phyloP scores from a whole-genome alignment of 2,329 filamentous ascomycete genomes.

The Cytospora piceae region DNA sequence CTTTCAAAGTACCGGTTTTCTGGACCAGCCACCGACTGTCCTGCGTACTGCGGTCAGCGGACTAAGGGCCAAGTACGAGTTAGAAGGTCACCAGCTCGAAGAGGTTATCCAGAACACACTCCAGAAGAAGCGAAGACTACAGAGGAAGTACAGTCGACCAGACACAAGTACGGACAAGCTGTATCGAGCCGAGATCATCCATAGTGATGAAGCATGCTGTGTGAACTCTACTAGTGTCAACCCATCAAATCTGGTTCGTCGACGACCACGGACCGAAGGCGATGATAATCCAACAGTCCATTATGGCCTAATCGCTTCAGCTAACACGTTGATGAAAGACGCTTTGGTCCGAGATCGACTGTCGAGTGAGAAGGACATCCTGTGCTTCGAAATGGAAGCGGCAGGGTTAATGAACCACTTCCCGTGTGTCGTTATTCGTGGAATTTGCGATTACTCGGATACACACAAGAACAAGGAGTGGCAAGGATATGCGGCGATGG shows the following conservation, averaged over 20 bases:
- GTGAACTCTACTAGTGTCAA: neutral
- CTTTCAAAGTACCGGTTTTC: neutral
- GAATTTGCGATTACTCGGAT: conserved; percentile 41
- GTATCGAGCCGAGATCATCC: neutral
- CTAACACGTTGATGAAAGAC: conserved; percentile 39
- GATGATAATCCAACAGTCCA: conserved; percentile 37
- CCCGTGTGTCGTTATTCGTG: conserved; percentile 38
- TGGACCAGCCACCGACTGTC: neutral
- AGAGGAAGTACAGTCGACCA: neutral
- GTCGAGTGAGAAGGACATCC: conserved; percentile 31
- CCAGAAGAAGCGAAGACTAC: neutral
- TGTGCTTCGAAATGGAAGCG: conserved; percentile 42
- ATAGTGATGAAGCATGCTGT: neutral
- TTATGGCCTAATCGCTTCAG: conserved; percentile 43
- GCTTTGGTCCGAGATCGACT: conserved; percentile 36
- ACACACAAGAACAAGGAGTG: conserved; percentile 36
- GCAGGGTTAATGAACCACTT: conserved; percentile 39
- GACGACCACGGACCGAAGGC: conserved; percentile 1
- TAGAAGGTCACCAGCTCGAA: neutral
- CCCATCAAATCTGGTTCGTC: neutral
- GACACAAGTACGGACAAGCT: neutral
- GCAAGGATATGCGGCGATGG: conserved; percentile 36
- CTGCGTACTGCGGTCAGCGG: neutral
- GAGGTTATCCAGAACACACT: neutral
- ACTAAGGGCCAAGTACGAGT: neutral